Conservation (phyloP, 2,329 filamentous ascomycete species). For the Fusarium oligoseptatum region DNA sequence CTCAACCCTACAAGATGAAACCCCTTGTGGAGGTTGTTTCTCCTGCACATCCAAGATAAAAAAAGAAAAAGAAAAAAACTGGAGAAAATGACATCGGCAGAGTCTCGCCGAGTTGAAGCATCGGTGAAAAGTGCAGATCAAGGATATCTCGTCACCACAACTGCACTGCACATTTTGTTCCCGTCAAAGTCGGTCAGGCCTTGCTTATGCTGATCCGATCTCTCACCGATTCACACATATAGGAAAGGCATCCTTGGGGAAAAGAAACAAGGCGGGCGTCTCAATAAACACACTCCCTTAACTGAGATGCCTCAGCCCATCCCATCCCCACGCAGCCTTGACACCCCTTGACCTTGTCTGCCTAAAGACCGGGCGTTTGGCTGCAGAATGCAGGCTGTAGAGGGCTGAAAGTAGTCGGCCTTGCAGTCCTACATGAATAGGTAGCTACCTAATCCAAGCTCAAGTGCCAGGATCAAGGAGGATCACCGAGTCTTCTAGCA, state of each 20-base stretch:
- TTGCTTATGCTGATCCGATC: background rate
- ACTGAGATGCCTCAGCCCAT: background rate
- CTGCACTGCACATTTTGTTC: background rate
- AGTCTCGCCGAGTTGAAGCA: background rate
- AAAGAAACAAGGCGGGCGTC: background rate
- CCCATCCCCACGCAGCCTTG: background rate
- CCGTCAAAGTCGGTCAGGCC: slow-evolving; percentile 5
- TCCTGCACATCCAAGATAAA: background rate
- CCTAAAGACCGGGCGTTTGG: background rate
- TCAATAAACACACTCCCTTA: background rate
- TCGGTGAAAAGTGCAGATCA: background rate
- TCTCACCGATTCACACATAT: background rate
- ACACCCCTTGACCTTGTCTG: background rate
- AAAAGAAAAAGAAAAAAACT: background rate
- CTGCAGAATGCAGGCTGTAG: background rate
- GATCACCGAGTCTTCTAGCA: background rate
- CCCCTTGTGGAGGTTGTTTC: background rate
- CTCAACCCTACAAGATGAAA: background rate
- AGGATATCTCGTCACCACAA: background rate
- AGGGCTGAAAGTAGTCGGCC: background rate
- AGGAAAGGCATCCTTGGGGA: background rate
- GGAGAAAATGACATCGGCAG: background rate
- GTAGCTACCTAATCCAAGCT: background rate
- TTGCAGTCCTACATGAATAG: background rate
- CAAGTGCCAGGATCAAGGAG: background rate